Conservation (phyloP, 306 rosid genomes). For the Cicer pinnatifidum region DNA sequence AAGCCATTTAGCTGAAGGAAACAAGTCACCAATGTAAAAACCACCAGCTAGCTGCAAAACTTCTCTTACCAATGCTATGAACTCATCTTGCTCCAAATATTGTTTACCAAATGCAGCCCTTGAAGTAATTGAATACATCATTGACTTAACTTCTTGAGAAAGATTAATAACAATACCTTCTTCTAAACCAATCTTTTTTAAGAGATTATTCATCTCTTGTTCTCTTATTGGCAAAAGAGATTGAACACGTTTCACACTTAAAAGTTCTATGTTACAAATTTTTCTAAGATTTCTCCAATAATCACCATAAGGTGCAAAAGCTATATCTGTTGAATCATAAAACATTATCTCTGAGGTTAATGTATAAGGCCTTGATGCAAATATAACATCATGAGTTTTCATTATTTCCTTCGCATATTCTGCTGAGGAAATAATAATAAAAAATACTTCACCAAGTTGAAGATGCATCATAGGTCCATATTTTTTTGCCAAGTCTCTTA, state of each 20-base stretch:
- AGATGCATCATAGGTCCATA: slow-evolving; percentile 56
- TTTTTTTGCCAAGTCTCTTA: slow-evolving; percentile 43
- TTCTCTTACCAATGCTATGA: neutral
- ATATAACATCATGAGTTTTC: slow-evolving; percentile 50
- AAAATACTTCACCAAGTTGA: slow-evolving; percentile 50
- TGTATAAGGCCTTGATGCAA: slow-evolving; percentile 44
- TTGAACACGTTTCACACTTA: slow-evolving; percentile 29
- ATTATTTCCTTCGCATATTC: slow-evolving; percentile 49
- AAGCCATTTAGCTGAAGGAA: slow-evolving; percentile 52
- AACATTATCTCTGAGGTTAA: neutral
- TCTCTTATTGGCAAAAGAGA: slow-evolving; percentile 43
- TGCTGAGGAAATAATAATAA: slow-evolving; percentile 50
- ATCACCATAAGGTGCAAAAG: slow-evolving; percentile 44
- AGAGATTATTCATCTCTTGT: slow-evolving; percentile 41
- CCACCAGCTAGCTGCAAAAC: neutral
- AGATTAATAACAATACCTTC: slow-evolving; percentile 43
- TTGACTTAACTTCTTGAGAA: slow-evolving; percentile 28
- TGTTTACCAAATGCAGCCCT: slow-evolving; percentile 50
- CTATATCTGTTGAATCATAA: slow-evolving; percentile 26
- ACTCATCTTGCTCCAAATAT: slow-evolving; percentile 42
- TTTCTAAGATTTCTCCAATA: slow-evolving; percentile 47
- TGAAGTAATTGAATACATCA: slow-evolving; percentile 30
- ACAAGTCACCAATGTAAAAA: slow-evolving; percentile 47
- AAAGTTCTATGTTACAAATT: slow-evolving; percentile 42
- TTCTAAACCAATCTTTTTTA: neutral